These are phyloP conservation scores for Hansenula anomala DNA, from an alignment of 1,139 yeast species.

Conservation along the genomic window DNA sequence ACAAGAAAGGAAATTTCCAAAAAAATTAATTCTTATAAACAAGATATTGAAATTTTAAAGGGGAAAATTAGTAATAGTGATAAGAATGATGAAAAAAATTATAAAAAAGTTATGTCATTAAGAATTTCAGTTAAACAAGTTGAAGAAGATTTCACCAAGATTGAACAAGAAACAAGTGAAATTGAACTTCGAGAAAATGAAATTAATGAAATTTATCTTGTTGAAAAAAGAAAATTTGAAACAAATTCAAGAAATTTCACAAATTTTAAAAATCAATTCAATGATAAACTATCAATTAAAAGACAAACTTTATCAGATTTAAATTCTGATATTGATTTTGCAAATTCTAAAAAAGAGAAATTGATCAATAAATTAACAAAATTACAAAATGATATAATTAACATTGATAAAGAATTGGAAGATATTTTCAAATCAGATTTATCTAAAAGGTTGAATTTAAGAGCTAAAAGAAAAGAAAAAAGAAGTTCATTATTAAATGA, in stretches of 20 bases:
- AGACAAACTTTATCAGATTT: constrained; percentile 23
- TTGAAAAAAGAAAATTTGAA: constrained; percentile 35
- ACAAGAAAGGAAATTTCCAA: constrained; percentile 60
- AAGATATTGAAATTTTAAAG: constrained; percentile 54
- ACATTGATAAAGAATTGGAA: constrained; percentile 28
- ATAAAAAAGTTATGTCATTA: constrained; percentile 37
- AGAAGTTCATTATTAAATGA: constrained; percentile 21
- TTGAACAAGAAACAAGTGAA: constrained; percentile 32
- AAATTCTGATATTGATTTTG: constrained; percentile 29
- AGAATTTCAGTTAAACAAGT: constrained; percentile 36
- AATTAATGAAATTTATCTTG: constrained; percentile 34
- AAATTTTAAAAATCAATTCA: constrained; percentile 28
- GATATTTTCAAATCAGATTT: constrained; percentile 26
- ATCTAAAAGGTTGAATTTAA: constrained; percentile 20
- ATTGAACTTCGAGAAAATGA: constrained; percentile 30
- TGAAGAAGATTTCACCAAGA: constrained; percentile 32
- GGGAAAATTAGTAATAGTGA: constrained; percentile 42
- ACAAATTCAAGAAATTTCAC: constrained; percentile 30
- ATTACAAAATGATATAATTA: constrained; percentile 23
- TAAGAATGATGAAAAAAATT: constrained; percentile 40
- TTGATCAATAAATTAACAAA: constrained; percentile 27
- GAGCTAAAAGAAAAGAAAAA: constrained; percentile 26
- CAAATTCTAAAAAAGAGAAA: constrained; percentile 32
- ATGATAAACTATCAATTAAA: constrained; percentile 17
- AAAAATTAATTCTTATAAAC: constrained; percentile 44